A percentile compares a stretch with the other conserved stretches of the same genome.
Conservation (phyloP, 192 early-diverging fungal species). For the Dissophora ornata region DNA sequence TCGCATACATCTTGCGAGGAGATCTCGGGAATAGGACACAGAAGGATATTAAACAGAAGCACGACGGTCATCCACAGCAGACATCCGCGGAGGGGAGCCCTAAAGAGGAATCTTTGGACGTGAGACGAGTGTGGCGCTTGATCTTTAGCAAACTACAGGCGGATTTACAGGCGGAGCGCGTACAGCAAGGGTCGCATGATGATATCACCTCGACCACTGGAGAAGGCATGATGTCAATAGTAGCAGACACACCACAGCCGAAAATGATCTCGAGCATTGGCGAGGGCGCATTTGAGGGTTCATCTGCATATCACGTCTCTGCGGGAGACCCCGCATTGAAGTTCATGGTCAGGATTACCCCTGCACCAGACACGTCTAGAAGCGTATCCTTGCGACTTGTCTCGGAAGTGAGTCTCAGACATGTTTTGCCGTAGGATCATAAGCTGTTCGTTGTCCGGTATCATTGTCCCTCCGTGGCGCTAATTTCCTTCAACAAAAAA, state of each 20-base stretch:
- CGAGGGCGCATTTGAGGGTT: too few species aligned
- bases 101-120: conserved; percentile 17
- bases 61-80: not conserved
- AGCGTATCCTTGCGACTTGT: conserved; percentile 32
- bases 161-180: conserved; percentile 20
- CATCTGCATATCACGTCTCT: too few species aligned
- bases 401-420: conserved; percentile 20
- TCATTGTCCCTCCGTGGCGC: too few species aligned
- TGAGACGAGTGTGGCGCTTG: conserved; percentile 25
- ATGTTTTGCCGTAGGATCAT: too few species aligned
- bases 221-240: too few species aligned
- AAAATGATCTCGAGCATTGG: too few species aligned
- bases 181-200: not conserved
- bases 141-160: conserved; percentile 24
- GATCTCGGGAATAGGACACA: conserved; percentile 2
- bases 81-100: not conserved
- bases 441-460: too few species aligned
- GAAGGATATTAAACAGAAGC: not conserved
- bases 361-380: not conserved
- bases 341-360: conserved; percentile 8
- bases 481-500: too few species aligned
- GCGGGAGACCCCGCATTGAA: too few species aligned
- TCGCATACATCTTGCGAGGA: conserved; percentile 41
- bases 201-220: too few species aligned
- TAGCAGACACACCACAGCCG: too few species aligned